Evolutionary conservation across 176 grass and related monocot genomes (phyloP), one percentile per base, ranked within the genome.

Genomic region (Musa schizocarpa): DNA sequence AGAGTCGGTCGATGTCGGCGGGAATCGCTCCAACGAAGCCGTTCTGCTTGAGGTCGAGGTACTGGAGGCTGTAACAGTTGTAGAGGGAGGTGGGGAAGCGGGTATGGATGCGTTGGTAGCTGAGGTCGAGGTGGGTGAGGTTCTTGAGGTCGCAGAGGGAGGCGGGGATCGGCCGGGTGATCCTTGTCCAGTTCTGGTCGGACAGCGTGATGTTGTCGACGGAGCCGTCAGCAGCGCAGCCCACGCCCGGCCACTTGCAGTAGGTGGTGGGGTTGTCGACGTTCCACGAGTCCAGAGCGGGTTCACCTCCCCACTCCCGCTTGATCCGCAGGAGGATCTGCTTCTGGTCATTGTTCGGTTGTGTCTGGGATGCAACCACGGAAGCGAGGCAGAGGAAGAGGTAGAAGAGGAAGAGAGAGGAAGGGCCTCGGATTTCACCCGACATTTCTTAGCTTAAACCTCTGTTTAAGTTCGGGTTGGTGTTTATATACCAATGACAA

Each of bases 181-280:
- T 75, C 48, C 59, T 68, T 19, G 53, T 19, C 19, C 64, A 6
- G 11, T 13, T 5, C 9, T 4, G 1, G 27, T 27, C 8, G 62
- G 48, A 55, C 11, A 82, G 73, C 12, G 55, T 11, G 52, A 77
- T 68, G 9, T 12, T 52, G 62, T 16, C 23, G 14, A 82, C 73
- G 22, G 80, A 49, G 7, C 72, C 63, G 62, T 61, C 63, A 9
- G 22, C 61, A 20, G 55, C 68, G 73, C 80, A 82, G 9, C 50
- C 52, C 63, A 82, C 65, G 24, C 73, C 80, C 8, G 9, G 2
- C 80, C 80, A 82, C 1, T 66, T 3, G 16, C 80, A 82, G 73
- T 76, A 51, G 48, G 2, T 1, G 52, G 51, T 12, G 71, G 72
- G 9, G 62, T 9, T 64, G 73, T 16, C 22, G n/a, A 50, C 75